Percentiles rank a stretch among this genome's conserved stretches.
Conservation (phyloP, 257 asterid genomes). For the Plectranthus barbatus region DNA sequence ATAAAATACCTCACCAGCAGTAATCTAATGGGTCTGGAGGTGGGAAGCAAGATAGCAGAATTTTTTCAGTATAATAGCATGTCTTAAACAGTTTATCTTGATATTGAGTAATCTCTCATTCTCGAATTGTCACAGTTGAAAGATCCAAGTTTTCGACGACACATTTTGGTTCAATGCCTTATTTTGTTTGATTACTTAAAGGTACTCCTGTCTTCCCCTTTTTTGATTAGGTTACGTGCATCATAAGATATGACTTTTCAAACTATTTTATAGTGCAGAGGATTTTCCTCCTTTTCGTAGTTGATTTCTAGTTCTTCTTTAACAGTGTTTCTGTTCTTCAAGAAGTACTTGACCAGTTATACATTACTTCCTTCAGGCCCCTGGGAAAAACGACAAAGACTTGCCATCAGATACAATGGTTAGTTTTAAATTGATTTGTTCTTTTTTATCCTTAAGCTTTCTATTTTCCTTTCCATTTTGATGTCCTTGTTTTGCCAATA, state of each 20-base stretch:
- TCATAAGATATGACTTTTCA: too few relatives aligned
- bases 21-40: constrained; percentile 97
- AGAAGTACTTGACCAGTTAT: constrained; percentile 12
- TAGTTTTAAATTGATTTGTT: constrained; percentile 20
- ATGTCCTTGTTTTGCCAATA: neutral
- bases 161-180: constrained; percentile 88
- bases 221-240: too few relatives aligned
- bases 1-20: constrained; percentile 96
- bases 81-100: constrained; percentile 9
- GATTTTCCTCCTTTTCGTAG: neutral
- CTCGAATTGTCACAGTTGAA: constrained; percentile 50
- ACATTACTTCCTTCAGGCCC: constrained; percentile 54
- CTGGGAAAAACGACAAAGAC: constrained; percentile 94
- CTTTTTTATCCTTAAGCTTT: neutral
- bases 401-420: constrained; percentile 83
- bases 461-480: neutral
- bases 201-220: constrained; percentile 41
- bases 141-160: constrained; percentile 98
- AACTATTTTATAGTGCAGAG: too few relatives aligned
- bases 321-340: neutral
- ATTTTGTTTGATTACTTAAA: constrained; percentile 88
- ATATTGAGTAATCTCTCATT: constrained; percentile 7
- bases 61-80: constrained; percentile 7
- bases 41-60: constrained; percentile 11
- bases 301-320: neutral